Base-by-base conservation (phyloP, 148 eudicot genomes). In the Oxyria digyna region DNA sequence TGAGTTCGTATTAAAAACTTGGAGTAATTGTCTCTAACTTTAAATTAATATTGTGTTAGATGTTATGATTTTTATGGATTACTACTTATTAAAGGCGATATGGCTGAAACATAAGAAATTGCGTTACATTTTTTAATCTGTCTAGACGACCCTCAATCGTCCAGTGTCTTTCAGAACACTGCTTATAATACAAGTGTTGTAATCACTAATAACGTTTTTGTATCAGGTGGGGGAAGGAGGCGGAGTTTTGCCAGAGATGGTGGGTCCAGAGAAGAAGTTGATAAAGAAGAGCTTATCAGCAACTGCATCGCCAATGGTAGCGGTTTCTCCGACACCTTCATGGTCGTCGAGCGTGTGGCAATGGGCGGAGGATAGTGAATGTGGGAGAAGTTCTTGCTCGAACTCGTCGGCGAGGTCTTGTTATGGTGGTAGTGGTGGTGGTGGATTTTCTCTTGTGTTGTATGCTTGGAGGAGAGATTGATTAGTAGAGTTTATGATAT, bases 281-380 rank as follows among this genome's bases (percentile, higher is more conserved):
- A 79, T 83, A 77, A 77, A 80, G 78, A 85, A 85, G 57, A 85
- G 76, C 26, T 76, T 84, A 4, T 77, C 83, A 15, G 31, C 70
- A 17, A 8, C 59, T 4, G 70, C 32, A 42, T 52, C 37, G 3
- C 40, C 54, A 48, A 50, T 42, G 67, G 64, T 45, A 45, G 55
- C 79, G 0, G 41, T 78, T 67, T 82, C 87, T 9, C 82, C 85
- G 18, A 71, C 85, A 1, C 79, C 80, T 32, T 84, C 90, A 49
- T 72, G 85, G 24, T 86, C 85, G 55, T 84, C 83, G 42, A 85
- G 85, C 43, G 90, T 86, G 67, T 18, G 79, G 81, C 90, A 84
- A 8, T 86, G 90, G 90, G 90, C 90, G 11, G 90, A 86, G 66
- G 90, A 86, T 76, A 86, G 79, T 48, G 87, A 86, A 17, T 78